Evolutionary conservation across 2,329 filamentous ascomycete species (phyloP), one percentile per base, ranked within the genome.

Genomic region (Cercospora zeina): DNA sequence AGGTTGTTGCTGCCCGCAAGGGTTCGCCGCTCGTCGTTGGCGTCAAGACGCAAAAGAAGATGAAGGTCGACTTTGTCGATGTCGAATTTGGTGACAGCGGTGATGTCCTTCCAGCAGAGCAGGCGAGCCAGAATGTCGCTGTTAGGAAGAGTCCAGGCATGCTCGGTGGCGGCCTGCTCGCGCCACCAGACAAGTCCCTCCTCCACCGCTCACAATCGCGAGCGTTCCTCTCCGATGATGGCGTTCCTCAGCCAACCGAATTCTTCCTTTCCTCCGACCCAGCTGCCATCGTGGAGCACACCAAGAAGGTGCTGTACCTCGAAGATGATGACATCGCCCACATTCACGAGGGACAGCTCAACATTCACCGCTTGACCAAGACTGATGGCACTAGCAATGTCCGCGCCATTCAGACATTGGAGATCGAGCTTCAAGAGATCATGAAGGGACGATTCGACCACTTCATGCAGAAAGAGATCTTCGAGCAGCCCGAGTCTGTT

Each of bases 401-500:
- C 71, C 93, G 95, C 77, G 91, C 90, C 72, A 99, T 99, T 77
- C 95, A 99, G 85, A 99, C 95, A 60, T 87, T 99, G 61, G 95
- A 99, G 84, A 90, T 99, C 55, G 92, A 99, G 84, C 89, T 99
- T 68, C 95, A 99, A 83, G 93, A 99, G 83, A 99, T 99, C 80
- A 99, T 99, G 95, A 99, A 99, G 89, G 95, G 95, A 79, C 96
- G 95, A 77, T 99, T 97, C 80, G 95, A 99, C 79, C 95, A 99
- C 83, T 99, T 97, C 85, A 99, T 99, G 95, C 95, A 99, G 79
- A 99, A 99, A 87, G 95, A 99, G 79, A 99, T 99, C 75, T 99
- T 99, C 78, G 95, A 99, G 85, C 95, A 99, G 83, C 95, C 95
- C 75, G 95, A 99, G 81, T 99, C 95, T 13, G 91, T 99, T 65